A percentile compares a stretch with the other conserved stretches of the same genome.
phyloP scores from a whole-genome alignment of 1,284 basidiomycete species.

The Malassezia furfur region DNA sequence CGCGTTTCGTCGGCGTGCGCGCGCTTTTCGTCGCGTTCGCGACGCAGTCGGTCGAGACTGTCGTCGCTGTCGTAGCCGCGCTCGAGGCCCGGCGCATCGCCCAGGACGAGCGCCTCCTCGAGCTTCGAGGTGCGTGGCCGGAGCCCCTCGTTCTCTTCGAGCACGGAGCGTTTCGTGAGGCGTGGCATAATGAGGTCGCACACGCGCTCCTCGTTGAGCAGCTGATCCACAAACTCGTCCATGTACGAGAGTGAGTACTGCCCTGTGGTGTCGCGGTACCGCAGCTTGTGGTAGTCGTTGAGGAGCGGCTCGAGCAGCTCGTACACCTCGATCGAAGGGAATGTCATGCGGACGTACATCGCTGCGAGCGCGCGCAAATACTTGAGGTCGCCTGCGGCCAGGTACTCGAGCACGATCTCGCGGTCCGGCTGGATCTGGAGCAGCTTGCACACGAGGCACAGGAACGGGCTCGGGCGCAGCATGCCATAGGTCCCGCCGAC shows the following conservation, averaged over 20 bases:
- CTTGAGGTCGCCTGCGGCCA: constrained; percentile 88
- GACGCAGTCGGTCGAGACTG: constrained; percentile 3
- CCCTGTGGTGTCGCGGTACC: constrained; percentile 66
- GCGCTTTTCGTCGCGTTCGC: background rate
- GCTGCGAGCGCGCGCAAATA: constrained; percentile 86
- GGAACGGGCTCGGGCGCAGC: constrained; percentile 49
- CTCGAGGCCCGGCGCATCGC: constrained; percentile 9
- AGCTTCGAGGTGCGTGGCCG: constrained; percentile 57
- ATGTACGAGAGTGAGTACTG: constrained; percentile 65
- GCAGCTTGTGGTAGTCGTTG: constrained; percentile 83
- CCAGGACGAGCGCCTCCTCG: constrained; percentile 62
- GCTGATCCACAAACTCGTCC: constrained; percentile 80
- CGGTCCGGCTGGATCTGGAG: constrained; percentile 95
- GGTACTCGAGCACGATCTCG: constrained; percentile 87
- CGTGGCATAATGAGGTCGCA: constrained; percentile 94
- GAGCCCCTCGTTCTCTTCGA: constrained; percentile 86
- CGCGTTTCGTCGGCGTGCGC: constrained; percentile 7
- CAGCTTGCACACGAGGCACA: constrained; percentile 86
- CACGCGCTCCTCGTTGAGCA: constrained; percentile 79
- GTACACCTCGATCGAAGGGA: constrained; percentile 77
- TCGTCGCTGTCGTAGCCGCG: constrained; percentile 10
- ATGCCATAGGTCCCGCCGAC: constrained; percentile 64
- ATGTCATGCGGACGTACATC: constrained; percentile 90
- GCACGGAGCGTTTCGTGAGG: constrained; percentile 68
- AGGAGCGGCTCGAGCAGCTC: constrained; percentile 85